A percentile compares a stretch with the other conserved stretches of the same genome.
Evolutionary conservation across 176 grass and related monocot genomes (phyloP).

Genomic region (Tillandsia leiboldiana): DNA sequence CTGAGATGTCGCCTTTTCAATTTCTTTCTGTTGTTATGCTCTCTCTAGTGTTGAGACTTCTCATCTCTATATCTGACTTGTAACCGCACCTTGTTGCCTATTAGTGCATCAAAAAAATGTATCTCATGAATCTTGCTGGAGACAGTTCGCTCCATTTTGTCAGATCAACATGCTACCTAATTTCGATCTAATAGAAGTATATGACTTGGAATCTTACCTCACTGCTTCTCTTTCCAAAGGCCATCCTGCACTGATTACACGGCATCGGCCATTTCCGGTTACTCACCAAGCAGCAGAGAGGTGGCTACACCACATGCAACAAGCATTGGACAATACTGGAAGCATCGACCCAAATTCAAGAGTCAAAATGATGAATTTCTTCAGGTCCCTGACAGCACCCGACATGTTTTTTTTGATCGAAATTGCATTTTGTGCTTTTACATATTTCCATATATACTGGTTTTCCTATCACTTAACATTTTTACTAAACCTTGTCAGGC

Average conservation of each 20-base stretch:
- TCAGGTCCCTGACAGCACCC: conserved; percentile 28
- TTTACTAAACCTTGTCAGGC: conserved; percentile 31
- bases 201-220: not conserved
- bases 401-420: not conserved
- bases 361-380: conserved; percentile 89
- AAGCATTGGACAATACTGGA: conserved; percentile 50
- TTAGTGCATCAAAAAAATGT: too few species aligned
- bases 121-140: not conserved
- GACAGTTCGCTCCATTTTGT: not conserved
- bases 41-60: not conserved
- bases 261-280: conserved; percentile 70
- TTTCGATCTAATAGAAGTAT: not conserved
- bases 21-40: not conserved
- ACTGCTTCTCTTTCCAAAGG: conserved; percentile 30
- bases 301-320: conserved; percentile 92
- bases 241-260: conserved; percentile 82
- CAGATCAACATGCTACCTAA: not conserved
- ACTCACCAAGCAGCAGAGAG: conserved; percentile 84
- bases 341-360: conserved; percentile 65
- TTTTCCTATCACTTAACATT: not conserved
- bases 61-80: not conserved
- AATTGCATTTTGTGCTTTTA: not conserved
- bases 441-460: not conserved
- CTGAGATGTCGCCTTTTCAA: not conserved
- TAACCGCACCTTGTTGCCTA: not conserved